A percentile compares a stretch with the other conserved stretches of the same genome.
phyloP scores from a whole-genome alignment of 306 rosid species.

The Vigna angularis region DNA sequence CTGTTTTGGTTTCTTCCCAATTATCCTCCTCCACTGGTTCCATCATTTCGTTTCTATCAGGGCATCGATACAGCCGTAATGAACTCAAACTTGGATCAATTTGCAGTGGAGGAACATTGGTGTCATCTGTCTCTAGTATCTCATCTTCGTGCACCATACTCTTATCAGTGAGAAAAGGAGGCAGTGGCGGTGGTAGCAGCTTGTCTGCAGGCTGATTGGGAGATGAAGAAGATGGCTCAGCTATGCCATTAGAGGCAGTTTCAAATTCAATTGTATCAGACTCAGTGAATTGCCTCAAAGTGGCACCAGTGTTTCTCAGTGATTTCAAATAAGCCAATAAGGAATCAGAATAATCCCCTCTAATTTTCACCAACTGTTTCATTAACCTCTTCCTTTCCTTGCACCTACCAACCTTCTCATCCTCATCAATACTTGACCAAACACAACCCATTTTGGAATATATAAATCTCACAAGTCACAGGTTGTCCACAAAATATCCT shows the following conservation, averaged over 20 bases:
- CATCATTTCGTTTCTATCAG: slow-evolving; percentile 47
- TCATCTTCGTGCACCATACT: slow-evolving; percentile 44
- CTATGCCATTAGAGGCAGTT: slow-evolving; percentile 48
- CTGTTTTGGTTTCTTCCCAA: slow-evolving; percentile 82
- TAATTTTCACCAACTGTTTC: slow-evolving; percentile 68
- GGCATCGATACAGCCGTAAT: slow-evolving; percentile 35
- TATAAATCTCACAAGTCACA: slow-evolving; percentile 15
- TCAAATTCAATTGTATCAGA: slow-evolving; percentile 81
- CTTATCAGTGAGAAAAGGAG: slow-evolving; percentile 68
- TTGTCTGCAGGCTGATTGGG: slow-evolving; percentile 46
- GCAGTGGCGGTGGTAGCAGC: slow-evolving; percentile 74
- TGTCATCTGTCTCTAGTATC: slow-evolving; percentile 49
- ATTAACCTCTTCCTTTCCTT: slow-evolving; percentile 82
- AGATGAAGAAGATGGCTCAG: slow-evolving; percentile 64
- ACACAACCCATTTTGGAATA: slow-evolving; percentile 80
- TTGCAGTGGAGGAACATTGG: slow-evolving; percentile 33
- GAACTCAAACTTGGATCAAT: slow-evolving; percentile 47
- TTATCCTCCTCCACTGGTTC: slow-evolving; percentile 64
- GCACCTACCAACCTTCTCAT: slow-evolving; percentile 70
- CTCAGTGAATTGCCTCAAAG: slow-evolving; percentile 89
- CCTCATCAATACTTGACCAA: slow-evolving; percentile 71
- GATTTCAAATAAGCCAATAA: slow-evolving; percentile 73
- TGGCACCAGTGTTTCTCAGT: slow-evolving; percentile 76
- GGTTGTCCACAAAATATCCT: background rate
- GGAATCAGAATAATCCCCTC: slow-evolving; percentile 84